These are phyloP conservation scores for Puccinellia tenuiflora DNA, from an alignment of 176 grass and related monocot species.

Conservation along the genomic window DNA sequence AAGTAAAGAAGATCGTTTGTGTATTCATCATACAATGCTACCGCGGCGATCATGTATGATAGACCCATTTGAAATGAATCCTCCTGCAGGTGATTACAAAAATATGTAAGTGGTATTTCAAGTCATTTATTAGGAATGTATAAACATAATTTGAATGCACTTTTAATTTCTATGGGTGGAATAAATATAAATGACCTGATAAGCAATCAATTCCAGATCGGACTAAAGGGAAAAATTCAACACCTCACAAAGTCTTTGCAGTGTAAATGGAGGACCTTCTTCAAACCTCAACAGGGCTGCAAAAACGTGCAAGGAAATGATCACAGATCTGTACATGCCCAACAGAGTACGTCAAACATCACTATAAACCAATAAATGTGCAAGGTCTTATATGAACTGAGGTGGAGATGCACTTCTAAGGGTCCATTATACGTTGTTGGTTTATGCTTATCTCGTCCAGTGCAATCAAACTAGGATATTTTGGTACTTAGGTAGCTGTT, in stretches of 20 bases:
- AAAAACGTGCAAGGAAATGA: constrained; percentile 24
- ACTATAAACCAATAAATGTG: not conserved
- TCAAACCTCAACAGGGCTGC: constrained; percentile 75
- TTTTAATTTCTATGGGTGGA: no score
- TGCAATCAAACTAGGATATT: not conserved
- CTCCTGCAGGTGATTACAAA: constrained; percentile 28
- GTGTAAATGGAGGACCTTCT: constrained; percentile 93
- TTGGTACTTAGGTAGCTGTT: not conserved
- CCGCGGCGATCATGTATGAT: constrained; percentile 62
- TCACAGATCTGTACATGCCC: not conserved
- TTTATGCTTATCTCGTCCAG: not conserved
- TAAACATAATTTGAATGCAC: no score
- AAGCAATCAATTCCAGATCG: no score
- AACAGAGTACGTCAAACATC: no score
- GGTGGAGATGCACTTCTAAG: not conserved
- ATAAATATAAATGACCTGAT: no score
- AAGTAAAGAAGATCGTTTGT: constrained; percentile 91
- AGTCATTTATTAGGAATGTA: no score
- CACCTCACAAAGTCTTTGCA: constrained; percentile 98
- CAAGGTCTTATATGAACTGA: not conserved
- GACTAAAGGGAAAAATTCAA: constrained; percentile 1
- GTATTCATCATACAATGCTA: constrained; percentile 85
- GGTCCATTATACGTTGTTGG: not conserved
- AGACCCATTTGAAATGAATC: constrained; percentile 67
- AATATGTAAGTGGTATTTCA: not conserved